A percentile compares a stretch with the other conserved stretches of the same genome.
phyloP scores from a whole-genome alignment of 1,284 basidiomycete species.

The Fomitiporia mediterranea region DNA sequence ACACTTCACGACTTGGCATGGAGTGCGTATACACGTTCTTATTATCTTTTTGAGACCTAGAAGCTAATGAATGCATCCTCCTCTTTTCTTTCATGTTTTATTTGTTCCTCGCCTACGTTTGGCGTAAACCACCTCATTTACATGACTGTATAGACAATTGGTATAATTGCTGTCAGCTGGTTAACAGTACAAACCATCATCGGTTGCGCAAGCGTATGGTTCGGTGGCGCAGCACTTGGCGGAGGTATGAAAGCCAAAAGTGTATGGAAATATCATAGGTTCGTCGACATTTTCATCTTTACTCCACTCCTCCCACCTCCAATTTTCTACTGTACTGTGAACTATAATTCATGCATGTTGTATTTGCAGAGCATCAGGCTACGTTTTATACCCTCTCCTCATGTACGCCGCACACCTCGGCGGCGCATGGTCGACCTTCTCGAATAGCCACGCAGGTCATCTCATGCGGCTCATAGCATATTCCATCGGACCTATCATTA shows the following conservation, averaged over 20 bases:
- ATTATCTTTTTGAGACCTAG: background rate
- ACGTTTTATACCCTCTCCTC: conserved; percentile 51
- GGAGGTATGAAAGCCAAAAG: conserved; percentile 60
- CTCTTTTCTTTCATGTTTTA: conserved; percentile 8
- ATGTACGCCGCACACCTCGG: conserved; percentile 57
- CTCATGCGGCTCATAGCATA: conserved; percentile 47
- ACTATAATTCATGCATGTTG: background rate
- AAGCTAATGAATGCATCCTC: background rate
- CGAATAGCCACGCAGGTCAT: conserved; percentile 33
- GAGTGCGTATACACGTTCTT: conserved; percentile 38
- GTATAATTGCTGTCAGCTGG: conserved; percentile 50
- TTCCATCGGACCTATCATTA: conserved; percentile 45
- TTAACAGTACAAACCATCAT: conserved; percentile 49
- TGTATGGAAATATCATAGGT: conserved; percentile 78
- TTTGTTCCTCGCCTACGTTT: too few species aligned
- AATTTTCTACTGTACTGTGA: conserved; percentile 2
- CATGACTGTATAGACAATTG: conserved; percentile 41
- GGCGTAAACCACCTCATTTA: background rate
- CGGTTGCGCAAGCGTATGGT: conserved; percentile 69
- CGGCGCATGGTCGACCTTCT: conserved; percentile 61
- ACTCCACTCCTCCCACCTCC: background rate
- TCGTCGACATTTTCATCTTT: conserved; percentile 17
- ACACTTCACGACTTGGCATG: conserved; percentile 68
- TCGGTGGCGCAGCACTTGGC: conserved; percentile 55
- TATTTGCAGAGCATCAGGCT: conserved; percentile 53